Evolutionary conservation across 148 eudicot genomes (phyloP).

Genomic region (Camellia granthamiana): DNA sequence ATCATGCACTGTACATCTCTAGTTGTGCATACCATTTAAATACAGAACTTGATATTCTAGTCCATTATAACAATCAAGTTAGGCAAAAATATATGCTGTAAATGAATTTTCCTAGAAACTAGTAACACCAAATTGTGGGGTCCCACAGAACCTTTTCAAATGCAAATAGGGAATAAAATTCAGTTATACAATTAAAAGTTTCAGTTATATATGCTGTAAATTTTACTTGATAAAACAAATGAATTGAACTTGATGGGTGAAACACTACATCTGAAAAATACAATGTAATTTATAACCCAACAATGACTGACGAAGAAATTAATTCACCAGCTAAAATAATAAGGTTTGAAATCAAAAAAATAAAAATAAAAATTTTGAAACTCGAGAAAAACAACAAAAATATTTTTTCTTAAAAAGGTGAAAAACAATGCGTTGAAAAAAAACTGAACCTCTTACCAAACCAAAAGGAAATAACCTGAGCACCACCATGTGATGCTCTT

Average conservation of each 20-base stretch:
- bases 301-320: background rate
- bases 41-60: background rate
- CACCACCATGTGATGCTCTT: conserved; percentile 43
- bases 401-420: background rate
- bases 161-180: background rate
- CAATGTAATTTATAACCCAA: background rate
- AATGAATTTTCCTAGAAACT: background rate
- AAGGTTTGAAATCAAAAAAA: background rate
- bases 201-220: background rate
- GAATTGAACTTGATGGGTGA: background rate
- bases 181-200: background rate
- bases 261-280: background rate
- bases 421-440: background rate
- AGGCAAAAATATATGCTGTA: background rate
- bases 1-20: conserved; percentile 10
- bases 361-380: no score
- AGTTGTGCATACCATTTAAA: background rate
- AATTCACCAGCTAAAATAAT: background rate
- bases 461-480: conserved; percentile 60
- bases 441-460: conserved; percentile 61
- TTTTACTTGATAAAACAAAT: background rate
- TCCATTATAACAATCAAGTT: background rate
- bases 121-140: background rate
- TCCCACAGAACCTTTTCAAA: background rate
- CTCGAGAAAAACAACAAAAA: background rate